Evolutionary conservation across 352 stramenopile species (phyloP), one percentile per base, ranked within the genome.

Genomic region (Thraustochytrium sp.): DNA sequence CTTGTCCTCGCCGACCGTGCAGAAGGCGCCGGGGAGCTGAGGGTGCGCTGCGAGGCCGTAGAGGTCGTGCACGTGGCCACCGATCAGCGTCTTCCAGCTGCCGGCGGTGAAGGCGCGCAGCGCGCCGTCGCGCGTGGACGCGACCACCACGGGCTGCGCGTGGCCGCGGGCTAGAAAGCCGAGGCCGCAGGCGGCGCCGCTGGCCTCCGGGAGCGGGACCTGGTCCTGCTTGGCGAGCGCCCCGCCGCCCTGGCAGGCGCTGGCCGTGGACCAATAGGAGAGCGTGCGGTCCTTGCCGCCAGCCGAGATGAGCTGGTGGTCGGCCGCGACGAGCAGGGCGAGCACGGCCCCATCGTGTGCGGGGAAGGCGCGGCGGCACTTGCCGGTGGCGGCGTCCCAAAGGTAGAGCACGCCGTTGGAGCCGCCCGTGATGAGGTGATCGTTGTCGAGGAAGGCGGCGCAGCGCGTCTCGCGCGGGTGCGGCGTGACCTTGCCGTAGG

Each of bases 1-100:
- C 0, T 16, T 37, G 62, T 86, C 82, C 49, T 85, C 76, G 48
- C 82, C 82, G n/a, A 85, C 75, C 16, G 82, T 86, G 37, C 73
- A 82, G 29, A 86, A 86, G 5, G 59, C 44, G 4, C 44, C 75
- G 31, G 63, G 55, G 18, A 73, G 40, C 16, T 64, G 55, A 13
- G 82, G 82, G 40, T 86, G 82, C 9, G 56, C 37, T n/a, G 26
- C 82, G 13, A 85, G 55, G 46, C 82, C 82, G 34, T 84, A 85
- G 11, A 86, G 53, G 48, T 86, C 82, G 23, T 68, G 55, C 16
- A 38, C 82, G 75, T 86, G 82, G 31, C 82, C 82, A 2, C 73
- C 68, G 31, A 86, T 82, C 29, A 86, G 46, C 23, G 73, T 86
- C 55, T 85, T 84, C 68, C 68, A 80, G 3, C 26, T 5, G 11